Conservation (phyloP, 2,329 filamentous ascomycete species). For the Trichoderma sp. region DNA sequence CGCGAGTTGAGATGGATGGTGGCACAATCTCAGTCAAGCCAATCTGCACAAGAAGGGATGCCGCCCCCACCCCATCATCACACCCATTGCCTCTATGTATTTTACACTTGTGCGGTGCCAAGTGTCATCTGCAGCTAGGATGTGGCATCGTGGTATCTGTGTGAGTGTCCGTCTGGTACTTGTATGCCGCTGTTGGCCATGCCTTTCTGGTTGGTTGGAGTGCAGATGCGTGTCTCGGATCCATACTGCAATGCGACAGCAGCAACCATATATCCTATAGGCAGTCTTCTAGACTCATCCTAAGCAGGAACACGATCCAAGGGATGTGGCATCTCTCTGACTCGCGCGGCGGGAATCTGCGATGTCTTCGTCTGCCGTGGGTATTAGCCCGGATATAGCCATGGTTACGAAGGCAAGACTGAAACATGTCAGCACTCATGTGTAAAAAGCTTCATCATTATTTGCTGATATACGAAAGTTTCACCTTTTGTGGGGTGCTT, state of each 20-base stretch:
- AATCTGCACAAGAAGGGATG: neutral
- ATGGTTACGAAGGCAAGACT: neutral
- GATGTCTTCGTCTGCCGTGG: neutral
- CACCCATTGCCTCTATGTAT: neutral
- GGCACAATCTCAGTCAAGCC: neutral
- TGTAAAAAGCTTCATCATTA: neutral
- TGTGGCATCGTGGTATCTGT: neutral
- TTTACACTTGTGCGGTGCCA: neutral
- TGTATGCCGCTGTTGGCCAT: neutral
- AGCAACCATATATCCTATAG: neutral
- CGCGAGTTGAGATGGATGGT: constrained; percentile 9
- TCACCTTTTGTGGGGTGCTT: neutral
- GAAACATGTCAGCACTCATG: neutral
- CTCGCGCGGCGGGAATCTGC: neutral
- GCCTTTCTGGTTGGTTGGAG: neutral
- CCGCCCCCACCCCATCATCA: neutral
- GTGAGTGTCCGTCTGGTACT: neutral
- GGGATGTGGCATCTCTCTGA: neutral
- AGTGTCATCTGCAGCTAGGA: neutral
- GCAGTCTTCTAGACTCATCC: neutral
- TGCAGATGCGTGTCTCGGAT: neutral
- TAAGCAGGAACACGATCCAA: neutral
- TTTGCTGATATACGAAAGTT: constrained; percentile 6
- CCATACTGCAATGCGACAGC: neutral
- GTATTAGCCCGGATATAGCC: neutral